phyloP scores from a whole-genome alignment of 441 rosid species.

The Brassica hybrid region DNA sequence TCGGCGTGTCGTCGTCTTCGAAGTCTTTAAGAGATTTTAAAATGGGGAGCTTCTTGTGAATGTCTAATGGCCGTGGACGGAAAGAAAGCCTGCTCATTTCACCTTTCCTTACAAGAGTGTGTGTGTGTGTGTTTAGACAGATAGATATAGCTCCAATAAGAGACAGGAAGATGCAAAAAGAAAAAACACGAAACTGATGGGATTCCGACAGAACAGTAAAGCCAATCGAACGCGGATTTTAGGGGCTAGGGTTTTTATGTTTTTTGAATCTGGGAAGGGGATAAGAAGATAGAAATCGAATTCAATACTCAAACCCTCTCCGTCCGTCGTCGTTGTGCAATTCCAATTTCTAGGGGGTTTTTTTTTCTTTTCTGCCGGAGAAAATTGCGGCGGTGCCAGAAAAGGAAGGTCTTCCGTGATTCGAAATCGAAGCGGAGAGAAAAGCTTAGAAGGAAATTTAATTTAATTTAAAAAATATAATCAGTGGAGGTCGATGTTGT shows the following conservation, averaged over 20 bases:
- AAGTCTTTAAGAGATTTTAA: conserved; percentile 86
- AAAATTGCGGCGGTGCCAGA: conserved; percentile 7
- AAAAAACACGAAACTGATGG: conserved; percentile 1
- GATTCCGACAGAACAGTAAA: neutral
- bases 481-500: no score
- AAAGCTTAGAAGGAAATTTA: neutral
- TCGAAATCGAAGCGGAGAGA: conserved; percentile 32
- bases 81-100: conserved; percentile 89
- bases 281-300: neutral
- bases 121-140: no score
- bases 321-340: conserved; percentile 10
- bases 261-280: conserved; percentile 13
- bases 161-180: conserved; percentile 12
- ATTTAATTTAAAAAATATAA: no score
- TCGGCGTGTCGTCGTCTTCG: conserved; percentile 85
- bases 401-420: conserved; percentile 11
- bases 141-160: neutral
- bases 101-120: conserved; percentile 27
- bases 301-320: conserved; percentile 6
- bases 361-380: conserved; percentile 4
- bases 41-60: conserved; percentile 93
- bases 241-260: conserved; percentile 28
- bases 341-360: conserved; percentile 33
- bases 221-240: conserved; percentile 24
- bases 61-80: conserved; percentile 90